Percentiles rank a stretch among this genome's conserved stretches.
Evolutionary conservation across 1,139 yeast species (phyloP).

Genomic region (Candida dubliniensis): DNA sequence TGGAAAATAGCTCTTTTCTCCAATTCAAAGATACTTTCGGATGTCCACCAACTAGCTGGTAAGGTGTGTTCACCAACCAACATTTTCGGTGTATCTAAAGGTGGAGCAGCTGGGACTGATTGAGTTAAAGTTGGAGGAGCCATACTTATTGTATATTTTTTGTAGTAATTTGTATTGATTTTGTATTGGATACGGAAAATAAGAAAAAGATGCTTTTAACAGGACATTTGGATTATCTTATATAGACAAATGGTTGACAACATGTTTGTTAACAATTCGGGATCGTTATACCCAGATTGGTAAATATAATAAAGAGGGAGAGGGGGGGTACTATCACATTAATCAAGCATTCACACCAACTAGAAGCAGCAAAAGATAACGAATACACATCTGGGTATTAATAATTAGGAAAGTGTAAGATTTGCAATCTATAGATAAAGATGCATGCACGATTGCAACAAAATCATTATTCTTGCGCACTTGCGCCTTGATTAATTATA

Average conservation of each 20-base stretch:
- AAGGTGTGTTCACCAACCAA: slow-evolving; percentile 56
- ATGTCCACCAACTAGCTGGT: slow-evolving; percentile 68
- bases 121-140: slow-evolving; percentile 6
- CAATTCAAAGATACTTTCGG: slow-evolving; percentile 54
- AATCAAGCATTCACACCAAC: neutral
- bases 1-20: slow-evolving; percentile 58
- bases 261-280: neutral
- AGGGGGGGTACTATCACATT: neutral
- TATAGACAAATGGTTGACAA: no score
- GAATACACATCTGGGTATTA: neutral
- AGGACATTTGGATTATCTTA: neutral
- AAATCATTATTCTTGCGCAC: slow-evolving; percentile 1
- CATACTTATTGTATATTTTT: neutral
- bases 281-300: neutral
- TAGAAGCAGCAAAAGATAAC: neutral
- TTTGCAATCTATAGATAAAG: no score
- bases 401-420: neutral
- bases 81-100: slow-evolving; percentile 10
- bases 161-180: neutral
- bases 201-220: neutral
- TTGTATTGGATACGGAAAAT: no score
- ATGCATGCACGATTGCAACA: neutral
- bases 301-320: neutral
- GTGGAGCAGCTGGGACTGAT: slow-evolving; percentile 1
- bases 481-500: slow-evolving; percentile 2